phyloP scores from a whole-genome alignment of 257 asterid genomes.

The Phtheirospermum japonicum region DNA sequence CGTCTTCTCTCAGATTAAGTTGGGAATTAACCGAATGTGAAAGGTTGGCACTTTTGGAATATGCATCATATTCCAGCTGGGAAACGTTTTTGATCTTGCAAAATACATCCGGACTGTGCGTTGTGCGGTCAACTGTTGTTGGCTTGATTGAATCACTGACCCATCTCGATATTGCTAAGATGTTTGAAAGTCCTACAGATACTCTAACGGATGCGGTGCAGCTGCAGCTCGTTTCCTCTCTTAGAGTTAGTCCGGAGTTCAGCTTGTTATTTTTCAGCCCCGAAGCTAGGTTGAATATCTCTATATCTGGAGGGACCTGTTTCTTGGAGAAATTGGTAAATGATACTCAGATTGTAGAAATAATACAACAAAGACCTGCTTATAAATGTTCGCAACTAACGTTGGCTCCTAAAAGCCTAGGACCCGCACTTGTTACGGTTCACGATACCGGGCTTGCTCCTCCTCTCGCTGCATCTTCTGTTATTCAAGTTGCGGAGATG shows the following conservation, averaged over 20 bases:
- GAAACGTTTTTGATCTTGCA: slow-evolving; percentile 72
- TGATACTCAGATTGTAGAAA: slow-evolving; percentile 54
- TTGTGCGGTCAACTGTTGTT: slow-evolving; percentile 54
- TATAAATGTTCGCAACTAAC: slow-evolving; percentile 59
- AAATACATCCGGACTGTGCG: slow-evolving; percentile 72
- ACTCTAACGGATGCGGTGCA: slow-evolving; percentile 69
- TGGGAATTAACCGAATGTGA: slow-evolving; percentile 75
- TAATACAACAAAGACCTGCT: slow-evolving; percentile 41
- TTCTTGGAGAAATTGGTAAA: slow-evolving; percentile 58
- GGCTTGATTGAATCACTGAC: slow-evolving; percentile 43
- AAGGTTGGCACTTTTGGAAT: slow-evolving; percentile 61
- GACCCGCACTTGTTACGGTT: slow-evolving; percentile 67
- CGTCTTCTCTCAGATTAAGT: slow-evolving; percentile 69
- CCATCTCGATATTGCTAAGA: slow-evolving; percentile 34
- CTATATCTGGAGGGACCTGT: slow-evolving; percentile 84
- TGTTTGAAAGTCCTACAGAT: slow-evolving; percentile 31
- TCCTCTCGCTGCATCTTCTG: slow-evolving; percentile 63
- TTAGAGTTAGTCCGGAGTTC: slow-evolving; percentile 66
- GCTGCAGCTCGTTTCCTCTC: slow-evolving; percentile 79
- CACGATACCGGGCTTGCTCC: slow-evolving; percentile 79
- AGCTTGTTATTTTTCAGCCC: slow-evolving; percentile 67
- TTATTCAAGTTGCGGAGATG: slow-evolving; percentile 77
- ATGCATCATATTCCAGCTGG: slow-evolving; percentile 61
- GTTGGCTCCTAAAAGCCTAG: slow-evolving; percentile 78
- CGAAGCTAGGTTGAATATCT: slow-evolving; percentile 70